Evolutionary conservation across 1,284 basidiomycete species (phyloP).

Genomic region (Somion occarium): DNA sequence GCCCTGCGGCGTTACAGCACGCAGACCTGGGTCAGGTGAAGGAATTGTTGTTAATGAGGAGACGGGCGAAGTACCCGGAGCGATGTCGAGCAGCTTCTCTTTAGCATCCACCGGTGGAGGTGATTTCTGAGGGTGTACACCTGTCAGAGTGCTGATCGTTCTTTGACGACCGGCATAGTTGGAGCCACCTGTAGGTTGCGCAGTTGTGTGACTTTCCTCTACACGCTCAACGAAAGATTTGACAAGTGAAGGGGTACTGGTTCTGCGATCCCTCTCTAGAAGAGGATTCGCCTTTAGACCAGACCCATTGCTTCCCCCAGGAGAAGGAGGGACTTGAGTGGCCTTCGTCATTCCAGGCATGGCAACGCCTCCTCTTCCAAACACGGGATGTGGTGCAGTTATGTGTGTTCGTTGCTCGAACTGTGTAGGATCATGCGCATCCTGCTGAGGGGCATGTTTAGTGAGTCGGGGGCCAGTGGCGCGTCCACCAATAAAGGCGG

Average conservation of each 20-base stretch:
- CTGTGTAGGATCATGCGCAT: constrained; percentile 59
- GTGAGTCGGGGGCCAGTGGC: constrained; percentile 68
- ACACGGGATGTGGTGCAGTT: constrained; percentile 61
- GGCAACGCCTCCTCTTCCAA: constrained; percentile 66
- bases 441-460: constrained; percentile 63
- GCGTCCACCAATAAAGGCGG: constrained; percentile 72
- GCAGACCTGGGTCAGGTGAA: constrained; percentile 12
- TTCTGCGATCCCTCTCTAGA: constrained; percentile 25
- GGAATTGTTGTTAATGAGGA: neutral
- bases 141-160: constrained; percentile 28
- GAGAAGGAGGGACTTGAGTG: neutral
- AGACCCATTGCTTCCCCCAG: neutral
- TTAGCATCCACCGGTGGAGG: neutral
- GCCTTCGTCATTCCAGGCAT: constrained; percentile 60
- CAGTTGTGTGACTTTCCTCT: constrained; percentile 21
- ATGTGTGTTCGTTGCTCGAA: constrained; percentile 56
- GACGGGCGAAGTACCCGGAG: neutral
- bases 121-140: neutral
- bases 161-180: constrained; percentile 26
- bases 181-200: constrained; percentile 18
- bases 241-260: constrained; percentile 31
- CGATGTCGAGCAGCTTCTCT: neutral
- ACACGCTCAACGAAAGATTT: constrained; percentile 34
- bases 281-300: neutral
- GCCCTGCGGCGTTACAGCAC: constrained; percentile 5